Conservation (phyloP, 768 basidiomycete genomes). For the Xerocomus brunneocitrinus region DNA sequence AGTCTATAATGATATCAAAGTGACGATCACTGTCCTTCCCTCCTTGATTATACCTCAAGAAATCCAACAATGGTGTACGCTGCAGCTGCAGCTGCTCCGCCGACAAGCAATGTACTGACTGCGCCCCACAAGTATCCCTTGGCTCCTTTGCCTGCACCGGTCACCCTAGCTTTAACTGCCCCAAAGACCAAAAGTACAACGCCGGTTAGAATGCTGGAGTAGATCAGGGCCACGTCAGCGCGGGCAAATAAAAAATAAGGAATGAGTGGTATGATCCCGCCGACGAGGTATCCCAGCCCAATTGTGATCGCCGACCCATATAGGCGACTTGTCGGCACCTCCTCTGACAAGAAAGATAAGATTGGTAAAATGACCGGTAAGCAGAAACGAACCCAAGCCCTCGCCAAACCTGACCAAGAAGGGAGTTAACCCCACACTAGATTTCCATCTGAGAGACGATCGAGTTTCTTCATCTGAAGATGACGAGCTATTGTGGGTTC, state of each 20-base stretch:
- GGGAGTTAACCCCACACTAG: conserved; percentile 81
- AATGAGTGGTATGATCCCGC: conserved; percentile 87
- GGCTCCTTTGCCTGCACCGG: conserved; percentile 65
- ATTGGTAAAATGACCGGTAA: background rate
- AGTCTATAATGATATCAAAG: background rate
- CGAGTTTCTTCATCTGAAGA: conserved; percentile 51
- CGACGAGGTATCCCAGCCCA: conserved; percentile 89
- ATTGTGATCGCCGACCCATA: conserved; percentile 94
- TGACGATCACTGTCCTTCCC: background rate
- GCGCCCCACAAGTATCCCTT: conserved; percentile 85
- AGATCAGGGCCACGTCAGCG: conserved; percentile 66
- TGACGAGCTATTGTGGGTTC: conserved; percentile 13
- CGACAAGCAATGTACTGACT: conserved; percentile 80
- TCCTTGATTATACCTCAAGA: conserved; percentile 34
- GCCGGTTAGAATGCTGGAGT: conserved; percentile 78
- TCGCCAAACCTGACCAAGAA: conserved; percentile 97
- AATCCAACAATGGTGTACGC: conserved; percentile 56
- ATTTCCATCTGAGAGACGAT: conserved; percentile 54
- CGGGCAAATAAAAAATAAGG: conserved; percentile 86
- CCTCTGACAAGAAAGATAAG: conserved; percentile 49
- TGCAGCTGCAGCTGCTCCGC: conserved; percentile 82
- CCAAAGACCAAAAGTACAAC: conserved; percentile 87
- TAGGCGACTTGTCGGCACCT: conserved; percentile 77
- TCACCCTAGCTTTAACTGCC: conserved; percentile 82
- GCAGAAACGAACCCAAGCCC: conserved; percentile 61